Conservation (phyloP, 2,329 filamentous ascomycete species). For the Apiospora phragmitis region DNA sequence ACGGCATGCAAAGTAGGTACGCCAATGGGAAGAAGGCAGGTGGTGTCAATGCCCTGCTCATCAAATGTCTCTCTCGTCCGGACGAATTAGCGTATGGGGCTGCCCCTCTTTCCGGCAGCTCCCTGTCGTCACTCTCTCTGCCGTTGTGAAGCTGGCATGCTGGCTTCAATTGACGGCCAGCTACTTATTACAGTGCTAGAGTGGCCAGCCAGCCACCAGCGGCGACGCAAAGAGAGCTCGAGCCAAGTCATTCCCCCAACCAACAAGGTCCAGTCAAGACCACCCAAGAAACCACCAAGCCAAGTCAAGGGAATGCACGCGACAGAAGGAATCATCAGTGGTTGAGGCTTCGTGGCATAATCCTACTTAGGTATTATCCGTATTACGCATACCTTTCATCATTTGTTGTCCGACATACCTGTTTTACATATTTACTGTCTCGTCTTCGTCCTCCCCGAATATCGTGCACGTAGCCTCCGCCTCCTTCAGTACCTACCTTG, state of each 20-base stretch:
- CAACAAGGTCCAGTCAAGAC: neutral
- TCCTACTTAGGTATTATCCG: neutral
- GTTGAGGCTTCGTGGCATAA: neutral
- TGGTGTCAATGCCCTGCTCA: neutral
- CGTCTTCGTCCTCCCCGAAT: neutral
- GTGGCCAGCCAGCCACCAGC: too few relatives aligned
- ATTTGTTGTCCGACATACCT: neutral
- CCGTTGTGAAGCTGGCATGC: neutral
- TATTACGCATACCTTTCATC: neutral
- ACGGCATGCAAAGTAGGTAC: constrained; percentile 3
- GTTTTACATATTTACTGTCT: neutral
- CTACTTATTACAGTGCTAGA: too few relatives aligned
- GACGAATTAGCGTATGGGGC: neutral
- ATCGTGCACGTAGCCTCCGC: neutral
- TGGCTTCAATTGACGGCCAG: neutral
- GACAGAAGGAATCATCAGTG: neutral
- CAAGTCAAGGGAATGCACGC: neutral
- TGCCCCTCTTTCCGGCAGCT: neutral
- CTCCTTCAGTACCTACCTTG: neutral
- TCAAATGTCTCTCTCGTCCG: neutral
- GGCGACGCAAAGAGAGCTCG: too few relatives aligned
- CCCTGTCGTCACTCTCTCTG: neutral
- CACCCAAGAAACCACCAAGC: neutral
- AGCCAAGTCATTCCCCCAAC: neutral
- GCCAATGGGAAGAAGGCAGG: neutral